Evolutionary conservation across 192 early-diverging fungal genomes (phyloP).

Genomic region (Coemansia sp.): DNA sequence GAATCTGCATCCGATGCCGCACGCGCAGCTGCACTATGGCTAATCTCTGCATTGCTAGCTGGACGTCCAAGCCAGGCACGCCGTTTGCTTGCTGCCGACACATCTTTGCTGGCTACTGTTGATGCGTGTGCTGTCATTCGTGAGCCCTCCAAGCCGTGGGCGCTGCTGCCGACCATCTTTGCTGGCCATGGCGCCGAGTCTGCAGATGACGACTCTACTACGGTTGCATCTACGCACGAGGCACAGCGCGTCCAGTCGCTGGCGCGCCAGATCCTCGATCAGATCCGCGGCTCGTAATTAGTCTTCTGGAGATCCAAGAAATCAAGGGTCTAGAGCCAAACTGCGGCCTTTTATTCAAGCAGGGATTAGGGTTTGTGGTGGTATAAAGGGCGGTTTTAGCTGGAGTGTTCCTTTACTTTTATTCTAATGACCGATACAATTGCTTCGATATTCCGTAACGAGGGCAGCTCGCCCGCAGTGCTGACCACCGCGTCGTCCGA

Average conservation of each 20-base stretch:
- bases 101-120: conserved; percentile 23
- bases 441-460: conserved; percentile 35
- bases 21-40: conserved; percentile 36
- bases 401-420: not conserved
- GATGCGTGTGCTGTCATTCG: conserved; percentile 12
- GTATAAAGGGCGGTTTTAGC: too few species aligned
- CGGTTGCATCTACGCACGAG: conserved; percentile 7
- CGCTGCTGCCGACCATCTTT: conserved; percentile 12
- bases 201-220: not conserved
- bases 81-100: conserved; percentile 13
- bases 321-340: too few species aligned
- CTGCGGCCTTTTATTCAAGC: too few species aligned
- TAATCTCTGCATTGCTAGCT: conserved; percentile 22
- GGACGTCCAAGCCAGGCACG: too few species aligned
- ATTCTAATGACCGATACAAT: conserved; percentile 23
- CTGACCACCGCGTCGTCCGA: conserved; percentile 46
- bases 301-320: not conserved
- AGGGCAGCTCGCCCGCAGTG: conserved; percentile 26
- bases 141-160: conserved; percentile 7
- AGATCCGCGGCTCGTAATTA: conserved; percentile 3
- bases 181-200: conserved; percentile 1
- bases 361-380: too few species aligned
- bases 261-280: conserved; percentile 22
- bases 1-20: too few species aligned
- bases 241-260: conserved; percentile 21